Base-by-base conservation (phyloP, 2,329 filamentous ascomycete species). In the Cryphonectria nitschkei region DNA sequence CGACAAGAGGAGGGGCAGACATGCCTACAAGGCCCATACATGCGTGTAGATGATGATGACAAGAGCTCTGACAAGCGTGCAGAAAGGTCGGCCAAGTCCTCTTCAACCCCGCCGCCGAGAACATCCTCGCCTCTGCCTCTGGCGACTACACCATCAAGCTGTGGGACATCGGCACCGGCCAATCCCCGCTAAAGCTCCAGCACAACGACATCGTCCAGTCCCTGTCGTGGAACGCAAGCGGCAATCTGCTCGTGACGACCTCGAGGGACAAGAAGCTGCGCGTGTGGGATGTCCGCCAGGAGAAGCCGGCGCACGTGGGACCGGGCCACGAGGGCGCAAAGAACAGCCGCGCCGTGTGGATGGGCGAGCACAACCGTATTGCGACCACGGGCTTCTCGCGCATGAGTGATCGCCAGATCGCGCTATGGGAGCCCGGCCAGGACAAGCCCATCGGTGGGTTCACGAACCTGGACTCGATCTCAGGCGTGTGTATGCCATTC, bases 401-500 rank as follows among this genome's bases (percentile, higher is more conserved):
- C 80, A 98, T 98, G 96, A 98, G 96, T 80, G 96, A 99, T 83
- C 91, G 96, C 68, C 96, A 99, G 81, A 87, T 99, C 76, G 96
- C 93, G 68, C 87, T 99, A 52, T 99, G 96, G 96, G 96, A 99
- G 84, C 90, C 94, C 64, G 93, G 95, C 76, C 91, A 89, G 74
- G 89, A 90, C 50, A 92, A 97, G 77, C 96, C 96, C 65, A 92
- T 98, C 77, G 94, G 93, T 66, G 95, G 94, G 22, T 98, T 98
- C 84, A 91, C 89, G 77, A 92, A 93, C 76, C 88, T 99, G 65
- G 96, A 99, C 82, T 97, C 94, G 63, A 97, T 97, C 78, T 98
- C 95, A 62, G 96, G 96, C 80, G 95, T 99, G 72, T 97, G 94
- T 87, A 98, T 99, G 93, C 96, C 96, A 43, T 98, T 99, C 88